Evolutionary conservation across 139 green algal species (phyloP).

Genomic region (Tetraselmis striata): DNA sequence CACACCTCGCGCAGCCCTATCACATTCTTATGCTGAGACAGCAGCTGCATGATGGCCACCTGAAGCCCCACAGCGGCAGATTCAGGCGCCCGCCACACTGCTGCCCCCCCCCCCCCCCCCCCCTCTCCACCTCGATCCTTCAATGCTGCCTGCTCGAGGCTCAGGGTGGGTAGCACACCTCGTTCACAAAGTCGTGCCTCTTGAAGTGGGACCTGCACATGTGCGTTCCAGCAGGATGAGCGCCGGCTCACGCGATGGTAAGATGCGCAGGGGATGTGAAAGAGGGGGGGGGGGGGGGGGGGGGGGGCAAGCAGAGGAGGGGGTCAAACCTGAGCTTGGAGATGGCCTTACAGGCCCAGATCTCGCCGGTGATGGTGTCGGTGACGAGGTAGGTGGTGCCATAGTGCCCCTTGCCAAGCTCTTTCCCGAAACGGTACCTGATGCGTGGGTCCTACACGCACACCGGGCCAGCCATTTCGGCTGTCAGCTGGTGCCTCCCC

Average conservation of each 20-base stretch:
- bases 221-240: no score
- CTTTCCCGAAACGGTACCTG: background rate
- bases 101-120: no score
- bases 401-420: constrained; percentile 10
- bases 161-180: no score
- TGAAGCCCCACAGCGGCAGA: background rate
- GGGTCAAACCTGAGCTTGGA: constrained; percentile 2
- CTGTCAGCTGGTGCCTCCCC: no score
- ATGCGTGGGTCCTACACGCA: background rate
- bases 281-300: no score
- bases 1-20: background rate
- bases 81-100: no score
- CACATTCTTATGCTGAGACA: constrained; percentile 7
- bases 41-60: constrained; percentile 11
- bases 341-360: background rate
- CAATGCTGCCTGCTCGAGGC: no score
- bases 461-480: no score
- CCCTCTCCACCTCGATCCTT: no score
- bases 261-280: no score
- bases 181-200: background rate
- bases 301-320: no score
- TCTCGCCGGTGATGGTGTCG: constrained; percentile 2
- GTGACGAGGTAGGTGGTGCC: background rate
- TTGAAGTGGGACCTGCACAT: background rate
- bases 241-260: no score